A percentile compares a stretch with the other conserved stretches of the same genome.
These are phyloP conservation scores for Casuarina cunninghamiana DNA, from an alignment of 306 rosid species.

Conservation along the genomic window DNA sequence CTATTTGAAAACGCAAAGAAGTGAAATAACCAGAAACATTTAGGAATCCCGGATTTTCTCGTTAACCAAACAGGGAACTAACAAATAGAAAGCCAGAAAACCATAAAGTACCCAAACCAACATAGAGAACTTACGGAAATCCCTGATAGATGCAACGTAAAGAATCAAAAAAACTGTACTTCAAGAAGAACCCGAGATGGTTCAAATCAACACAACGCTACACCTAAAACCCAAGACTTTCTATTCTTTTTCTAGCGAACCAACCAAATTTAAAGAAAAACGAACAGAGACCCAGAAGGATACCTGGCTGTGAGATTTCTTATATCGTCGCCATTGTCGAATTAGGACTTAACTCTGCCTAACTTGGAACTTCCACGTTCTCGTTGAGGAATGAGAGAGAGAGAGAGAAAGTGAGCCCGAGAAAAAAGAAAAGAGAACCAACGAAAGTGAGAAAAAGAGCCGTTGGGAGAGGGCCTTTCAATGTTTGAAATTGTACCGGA, in stretches of 20 bases:
- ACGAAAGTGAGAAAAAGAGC: slow-evolving; percentile 32
- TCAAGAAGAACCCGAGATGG: not conserved
- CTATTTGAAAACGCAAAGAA: not conserved
- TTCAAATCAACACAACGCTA: not conserved
- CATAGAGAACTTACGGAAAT: not conserved
- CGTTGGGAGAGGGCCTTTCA: slow-evolving; percentile 28
- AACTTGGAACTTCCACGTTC: slow-evolving; percentile 23
- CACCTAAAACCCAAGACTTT: not conserved
- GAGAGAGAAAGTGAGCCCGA: slow-evolving; percentile 11
- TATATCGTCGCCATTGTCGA: slow-evolving; percentile 24
- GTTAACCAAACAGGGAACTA: not conserved
- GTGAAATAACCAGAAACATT: not conserved
- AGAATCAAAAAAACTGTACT: not conserved
- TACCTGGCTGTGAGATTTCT: slow-evolving; percentile 37
- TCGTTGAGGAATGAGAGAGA: slow-evolving; percentile 26
- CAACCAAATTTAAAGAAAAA: slow-evolving; percentile 19
- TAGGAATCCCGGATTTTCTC: slow-evolving; percentile 8
- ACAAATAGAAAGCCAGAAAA: not conserved
- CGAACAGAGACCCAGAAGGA: slow-evolving; percentile 28
- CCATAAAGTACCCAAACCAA: not conserved
- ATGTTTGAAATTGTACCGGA: slow-evolving; percentile 21
- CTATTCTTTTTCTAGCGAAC: not conserved
- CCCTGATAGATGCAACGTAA: not conserved
- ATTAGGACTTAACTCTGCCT: slow-evolving; percentile 5
- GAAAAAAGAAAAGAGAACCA: not conserved